Conservation (phyloP, 768 basidiomycete species). For the Leccinellum luteum region DNA sequence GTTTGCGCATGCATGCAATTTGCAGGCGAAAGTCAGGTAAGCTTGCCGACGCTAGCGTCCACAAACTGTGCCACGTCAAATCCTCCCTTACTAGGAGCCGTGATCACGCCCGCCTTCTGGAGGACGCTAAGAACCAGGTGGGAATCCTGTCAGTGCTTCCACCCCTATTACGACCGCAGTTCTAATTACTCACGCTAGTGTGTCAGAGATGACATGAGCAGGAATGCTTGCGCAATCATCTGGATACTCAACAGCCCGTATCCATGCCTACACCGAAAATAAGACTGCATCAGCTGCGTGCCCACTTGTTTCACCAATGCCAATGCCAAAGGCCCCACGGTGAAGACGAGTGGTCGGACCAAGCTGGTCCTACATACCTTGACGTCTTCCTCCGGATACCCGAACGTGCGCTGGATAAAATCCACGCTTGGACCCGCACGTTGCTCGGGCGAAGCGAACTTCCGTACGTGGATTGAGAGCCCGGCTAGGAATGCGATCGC, state of each 20-base stretch:
- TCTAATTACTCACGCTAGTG: conserved; percentile 53
- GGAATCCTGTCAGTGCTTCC: conserved; percentile 1
- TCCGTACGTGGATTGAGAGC: conserved; percentile 62
- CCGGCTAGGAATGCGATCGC: conserved; percentile 59
- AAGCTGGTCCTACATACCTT: conserved; percentile 39
- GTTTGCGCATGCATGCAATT: not conserved
- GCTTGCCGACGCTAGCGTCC: conserved; percentile 48
- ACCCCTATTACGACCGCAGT: not conserved
- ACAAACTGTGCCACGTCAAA: conserved; percentile 60
- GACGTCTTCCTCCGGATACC: conserved; percentile 81
- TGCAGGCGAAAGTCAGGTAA: conserved; percentile 35
- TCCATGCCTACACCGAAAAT: conserved; percentile 61
- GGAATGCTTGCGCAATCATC: conserved; percentile 62
- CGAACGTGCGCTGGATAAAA: conserved; percentile 77
- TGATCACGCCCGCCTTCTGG: conserved; percentile 72
- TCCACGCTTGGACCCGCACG: conserved; percentile 60
- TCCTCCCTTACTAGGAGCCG: conserved; percentile 44
- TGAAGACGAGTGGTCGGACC: not conserved
- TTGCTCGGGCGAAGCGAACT: conserved; percentile 60
- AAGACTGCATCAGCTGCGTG: not conserved
- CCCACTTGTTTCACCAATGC: not conserved
- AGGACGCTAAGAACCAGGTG: conserved; percentile 50
- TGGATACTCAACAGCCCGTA: conserved; percentile 76
- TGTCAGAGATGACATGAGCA: conserved; percentile 61
- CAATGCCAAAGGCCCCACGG: not conserved